A percentile compares a stretch with the other conserved stretches of the same genome.
These are phyloP conservation scores for Saccharomyces hybrid DNA, from an alignment of 1,139 yeast species.

Conservation along the genomic window DNA sequence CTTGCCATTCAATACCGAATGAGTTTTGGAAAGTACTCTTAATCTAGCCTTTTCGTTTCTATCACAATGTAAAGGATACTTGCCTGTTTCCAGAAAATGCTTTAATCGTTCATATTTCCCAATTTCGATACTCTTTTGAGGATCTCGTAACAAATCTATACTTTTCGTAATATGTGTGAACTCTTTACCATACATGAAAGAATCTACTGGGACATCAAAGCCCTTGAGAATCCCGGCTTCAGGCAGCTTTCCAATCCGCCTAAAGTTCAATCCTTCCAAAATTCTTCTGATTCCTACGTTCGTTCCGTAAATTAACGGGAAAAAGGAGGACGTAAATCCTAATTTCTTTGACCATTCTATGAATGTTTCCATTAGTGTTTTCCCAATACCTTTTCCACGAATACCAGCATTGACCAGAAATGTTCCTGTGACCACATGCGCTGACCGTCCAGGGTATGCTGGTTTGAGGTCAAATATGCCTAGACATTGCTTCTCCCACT, in stretches of 20 bases:
- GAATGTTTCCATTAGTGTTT: slow-evolving; percentile 73
- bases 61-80: slow-evolving; percentile 76
- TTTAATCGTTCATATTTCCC: slow-evolving; percentile 63
- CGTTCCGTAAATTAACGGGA: slow-evolving; percentile 83
- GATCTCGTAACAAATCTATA: slow-evolving; percentile 26
- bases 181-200: slow-evolving; percentile 60
- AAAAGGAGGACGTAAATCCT: slow-evolving; percentile 78
- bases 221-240: slow-evolving; percentile 86
- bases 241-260: slow-evolving; percentile 67
- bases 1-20: slow-evolving; percentile 61
- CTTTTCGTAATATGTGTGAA: slow-evolving; percentile 34
- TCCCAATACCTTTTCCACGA: slow-evolving; percentile 88
- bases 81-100: slow-evolving; percentile 73
- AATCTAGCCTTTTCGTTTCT: slow-evolving; percentile 79
- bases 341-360: slow-evolving; percentile 85
- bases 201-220: slow-evolving; percentile 75
- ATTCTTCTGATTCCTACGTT: slow-evolving; percentile 75
- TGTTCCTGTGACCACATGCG: slow-evolving; percentile 88
- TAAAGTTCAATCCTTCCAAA: slow-evolving; percentile 73
- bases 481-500: slow-evolving; percentile 86
- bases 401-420: slow-evolving; percentile 88
- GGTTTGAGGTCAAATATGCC: slow-evolving; percentile 82
- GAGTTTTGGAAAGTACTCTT: slow-evolving; percentile 75
- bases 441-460: slow-evolving; percentile 85
- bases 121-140: slow-evolving; percentile 23